phyloP scores from a whole-genome alignment of 257 asterid genomes.

The Prunella vulgaris region DNA sequence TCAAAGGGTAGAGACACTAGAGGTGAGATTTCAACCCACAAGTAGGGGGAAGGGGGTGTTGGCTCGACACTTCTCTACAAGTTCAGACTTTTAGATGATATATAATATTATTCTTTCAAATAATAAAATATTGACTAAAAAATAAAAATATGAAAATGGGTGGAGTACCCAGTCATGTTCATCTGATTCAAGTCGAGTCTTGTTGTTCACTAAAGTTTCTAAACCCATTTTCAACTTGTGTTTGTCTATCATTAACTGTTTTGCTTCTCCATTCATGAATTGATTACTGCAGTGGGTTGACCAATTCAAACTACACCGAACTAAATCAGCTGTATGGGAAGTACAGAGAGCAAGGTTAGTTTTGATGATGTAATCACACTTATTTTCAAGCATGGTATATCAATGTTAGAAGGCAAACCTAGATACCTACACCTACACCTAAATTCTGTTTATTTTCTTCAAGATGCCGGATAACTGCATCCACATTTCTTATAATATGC shows the following conservation, averaged over 20 bases:
- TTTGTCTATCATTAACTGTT: background rate
- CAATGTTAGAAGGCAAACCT: background rate
- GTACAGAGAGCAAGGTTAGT: conserved; percentile 63
- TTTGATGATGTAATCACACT: background rate
- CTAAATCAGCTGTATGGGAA: conserved; percentile 58
- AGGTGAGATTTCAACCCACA: too few relatives aligned
- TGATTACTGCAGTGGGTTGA: conserved; percentile 64
- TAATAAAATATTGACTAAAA: background rate
- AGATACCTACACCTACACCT: background rate
- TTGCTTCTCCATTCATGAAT: background rate
- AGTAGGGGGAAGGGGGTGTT: too few relatives aligned
- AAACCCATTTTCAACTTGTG: background rate
- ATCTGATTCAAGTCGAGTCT: background rate
- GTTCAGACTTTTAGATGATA: too few relatives aligned
- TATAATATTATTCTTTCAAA: too few relatives aligned
- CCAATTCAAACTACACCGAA: conserved; percentile 80
- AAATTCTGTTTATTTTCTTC: background rate
- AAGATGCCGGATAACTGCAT: too few relatives aligned
- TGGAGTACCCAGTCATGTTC: background rate
- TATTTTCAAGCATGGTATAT: background rate
- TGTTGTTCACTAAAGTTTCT: background rate
- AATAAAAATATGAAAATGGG: background rate
- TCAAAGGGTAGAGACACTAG: too few relatives aligned
- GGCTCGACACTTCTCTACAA: too few relatives aligned
- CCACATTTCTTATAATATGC: too few relatives aligned